Conservation (phyloP, 139 green algal species). For the Haematococcus lacustris region DNA sequence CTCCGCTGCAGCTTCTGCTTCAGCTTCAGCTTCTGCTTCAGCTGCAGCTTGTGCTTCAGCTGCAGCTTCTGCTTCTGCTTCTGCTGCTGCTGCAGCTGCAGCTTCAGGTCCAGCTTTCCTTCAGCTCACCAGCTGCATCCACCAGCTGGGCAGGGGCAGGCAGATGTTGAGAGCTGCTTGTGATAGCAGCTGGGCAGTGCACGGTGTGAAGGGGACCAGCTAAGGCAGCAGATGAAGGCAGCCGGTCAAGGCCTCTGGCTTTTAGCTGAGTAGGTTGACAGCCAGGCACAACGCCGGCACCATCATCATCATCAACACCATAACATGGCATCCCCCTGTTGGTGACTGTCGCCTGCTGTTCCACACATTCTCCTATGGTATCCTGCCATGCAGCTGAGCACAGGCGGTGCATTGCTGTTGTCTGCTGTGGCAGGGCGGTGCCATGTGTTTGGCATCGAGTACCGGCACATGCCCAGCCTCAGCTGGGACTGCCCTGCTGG, state of each 20-base stretch:
- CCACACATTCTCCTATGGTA: neutral
- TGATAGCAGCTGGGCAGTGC: too few species aligned
- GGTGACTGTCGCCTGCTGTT: neutral
- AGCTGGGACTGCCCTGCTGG: constrained; percentile 19
- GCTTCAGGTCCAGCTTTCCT: neutral
- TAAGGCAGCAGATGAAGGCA: too few species aligned
- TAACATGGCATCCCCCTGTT: neutral
- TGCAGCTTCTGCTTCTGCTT: neutral
- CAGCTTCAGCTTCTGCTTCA: too few species aligned
- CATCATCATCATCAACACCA: too few species aligned
- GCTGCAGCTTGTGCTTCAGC: neutral
- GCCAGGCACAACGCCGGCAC: neutral
- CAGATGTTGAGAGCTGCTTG: too few species aligned
- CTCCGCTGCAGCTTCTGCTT: neutral
- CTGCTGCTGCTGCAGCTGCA: neutral
- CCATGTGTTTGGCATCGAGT: constrained; percentile 25
- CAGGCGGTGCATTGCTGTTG: neutral
- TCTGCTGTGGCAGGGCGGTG: neutral
- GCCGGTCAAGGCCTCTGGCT: too few species aligned
- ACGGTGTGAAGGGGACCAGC: too few species aligned
- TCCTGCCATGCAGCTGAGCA: neutral
- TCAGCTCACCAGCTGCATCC: too few species aligned
- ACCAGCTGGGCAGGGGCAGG: too few species aligned
- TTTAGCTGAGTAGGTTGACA: neutral
- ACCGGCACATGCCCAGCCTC: constrained; percentile 6